Evolutionary conservation across 306 rosid genomes (phyloP), one percentile per base, ranked within the genome.

Genomic region (Comarum palustre): DNA sequence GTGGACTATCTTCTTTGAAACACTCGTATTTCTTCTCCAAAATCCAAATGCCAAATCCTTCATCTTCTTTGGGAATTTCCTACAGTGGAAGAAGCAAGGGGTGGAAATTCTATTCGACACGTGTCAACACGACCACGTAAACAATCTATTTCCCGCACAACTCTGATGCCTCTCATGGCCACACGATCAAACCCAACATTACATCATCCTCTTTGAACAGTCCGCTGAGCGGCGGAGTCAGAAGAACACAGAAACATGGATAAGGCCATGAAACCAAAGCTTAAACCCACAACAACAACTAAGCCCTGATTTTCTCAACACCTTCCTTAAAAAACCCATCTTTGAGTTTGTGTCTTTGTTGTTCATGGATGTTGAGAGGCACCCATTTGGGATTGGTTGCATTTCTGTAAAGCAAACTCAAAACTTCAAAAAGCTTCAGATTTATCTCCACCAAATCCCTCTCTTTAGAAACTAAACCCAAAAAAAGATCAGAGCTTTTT

Each of bases 201-300:
- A 6, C 46, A 5, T 17, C 47, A 5, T 13, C 47, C 34, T 24
- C 79, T 60, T 81, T 55, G 85, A 64, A 54, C 54, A 5, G 66
- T 71, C 78, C 82, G 80, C 78, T 34, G 6, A 43, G 22, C 63
- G 59, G 34, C 66, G 75, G 60, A 50, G 8, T 60, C 32, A 58
- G 61, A 6, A 48, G 59, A 32, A 60, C 17, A 46, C 11, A 32
- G 36, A 31, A 24, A 1, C 77, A 46, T 47, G 46, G 84, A 77
- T 84, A 84, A 77, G 80, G 69, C 65, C 74, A 36, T 60, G 65
- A 64, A 48, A 41, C 77, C 52, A 14, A 55, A 57, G 31, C 62
- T 57, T 38, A 62, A 73, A 64, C 79, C 46, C 47, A 62, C 41
- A n/a, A 29, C 45, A 16, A 68, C 10, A 45, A n/a, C n/a, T n/a